Evolutionary conservation across 305 asterid species (phyloP), one percentile per base, ranked within the genome.

Genomic region (Ilex paraguariensis): DNA sequence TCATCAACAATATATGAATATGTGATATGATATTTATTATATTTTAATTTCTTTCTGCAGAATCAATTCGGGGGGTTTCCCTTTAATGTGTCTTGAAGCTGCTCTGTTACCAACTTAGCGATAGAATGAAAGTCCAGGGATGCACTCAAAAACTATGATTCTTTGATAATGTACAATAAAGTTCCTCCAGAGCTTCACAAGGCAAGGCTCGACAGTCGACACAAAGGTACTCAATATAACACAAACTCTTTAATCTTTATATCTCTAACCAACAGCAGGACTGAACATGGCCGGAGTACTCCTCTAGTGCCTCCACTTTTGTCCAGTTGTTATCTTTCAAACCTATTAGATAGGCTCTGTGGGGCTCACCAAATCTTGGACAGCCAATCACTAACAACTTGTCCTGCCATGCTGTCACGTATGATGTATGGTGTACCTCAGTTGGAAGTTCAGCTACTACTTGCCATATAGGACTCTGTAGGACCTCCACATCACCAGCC

Each of bases 211-310:
- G 28, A 21, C 28, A 21, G 28, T 21, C 28, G 28, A 21, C 28
- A 21, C 28, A 21, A 21, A 21, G 28, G 28, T 21, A 21, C 1
- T 21, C 28, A 21, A 21, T 21, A 21, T 21, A 21, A 36, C 9
- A 0, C 42, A 36, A 5, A 36, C 42, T 8, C 42, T 36, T 8
- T 36, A 36, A 8, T 5, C 10, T 39, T 73, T 66, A 91, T 68
- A 91, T 56, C 69, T 88, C 90, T 54, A 91, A 59, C 67, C 79
- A 86, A 59, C 89, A 87, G 44, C 87, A 95, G 0, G 95, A 76
- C 69, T 82, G 92, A 69, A 87, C 91, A 71, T 88, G 90, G 31
- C 97, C 95, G 9, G 73, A 74, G 60, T 82, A 88, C 2, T 49
- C 77, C 40, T 70, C 80, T 14, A 66, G 73, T 14, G 61, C 71